These are phyloP conservation scores for Trichophyton simii DNA, from an alignment of 2,329 filamentous ascomycete genomes.

Conservation along the genomic window DNA sequence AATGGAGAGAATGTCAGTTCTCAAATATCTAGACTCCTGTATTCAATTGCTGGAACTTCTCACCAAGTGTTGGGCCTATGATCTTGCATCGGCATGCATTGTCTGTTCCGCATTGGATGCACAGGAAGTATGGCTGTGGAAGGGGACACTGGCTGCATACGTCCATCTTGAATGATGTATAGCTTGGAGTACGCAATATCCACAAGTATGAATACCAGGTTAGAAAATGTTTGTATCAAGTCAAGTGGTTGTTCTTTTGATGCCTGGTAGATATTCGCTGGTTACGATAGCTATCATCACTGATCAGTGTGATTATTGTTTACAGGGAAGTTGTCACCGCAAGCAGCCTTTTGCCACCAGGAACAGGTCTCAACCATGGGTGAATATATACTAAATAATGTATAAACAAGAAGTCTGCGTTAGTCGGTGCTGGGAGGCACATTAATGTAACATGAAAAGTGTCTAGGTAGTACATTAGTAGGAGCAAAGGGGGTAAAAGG, in stretches of 20 bases:
- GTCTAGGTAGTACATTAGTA: neutral
- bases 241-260: too few species aligned
- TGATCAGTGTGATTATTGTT: neutral
- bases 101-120: conserved; percentile 44
- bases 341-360: neutral
- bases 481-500: neutral
- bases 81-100: conserved; percentile 48
- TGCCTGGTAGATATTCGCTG: too few species aligned
- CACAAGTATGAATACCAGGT: neutral
- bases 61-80: conserved; percentile 43
- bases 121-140: conserved; percentile 25
- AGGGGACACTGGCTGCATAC: neutral
- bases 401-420: neutral
- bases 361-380: neutral
- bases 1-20: neutral
- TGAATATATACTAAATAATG: neutral
- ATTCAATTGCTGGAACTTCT: neutral
- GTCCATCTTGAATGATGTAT: neutral
- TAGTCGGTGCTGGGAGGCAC: neutral
- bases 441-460: neutral
- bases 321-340: neutral
- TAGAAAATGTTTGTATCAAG: too few species aligned
- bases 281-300: too few species aligned
- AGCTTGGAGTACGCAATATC: neutral
- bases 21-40: neutral